Evolutionary conservation across 2,329 filamentous ascomycete species (phyloP).

Genomic region (Aspergillus sp.): DNA sequence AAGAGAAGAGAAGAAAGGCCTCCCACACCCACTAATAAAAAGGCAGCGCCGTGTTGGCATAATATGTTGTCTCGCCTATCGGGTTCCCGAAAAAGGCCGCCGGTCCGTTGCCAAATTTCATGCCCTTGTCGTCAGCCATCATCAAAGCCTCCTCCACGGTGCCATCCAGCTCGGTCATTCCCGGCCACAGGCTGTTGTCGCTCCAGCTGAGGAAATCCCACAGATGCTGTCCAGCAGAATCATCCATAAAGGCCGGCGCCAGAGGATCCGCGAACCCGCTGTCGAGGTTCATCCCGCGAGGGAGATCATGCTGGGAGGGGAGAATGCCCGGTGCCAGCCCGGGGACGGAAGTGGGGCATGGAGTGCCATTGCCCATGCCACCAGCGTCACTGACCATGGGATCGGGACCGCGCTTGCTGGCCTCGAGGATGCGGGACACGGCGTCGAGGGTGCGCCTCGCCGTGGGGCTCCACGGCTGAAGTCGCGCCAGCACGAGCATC

Average conservation of each 20-base stretch:
- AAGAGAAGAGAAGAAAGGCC: neutral
- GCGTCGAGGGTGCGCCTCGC: constrained; percentile 64
- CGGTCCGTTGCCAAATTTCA: constrained; percentile 21
- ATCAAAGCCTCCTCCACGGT: constrained; percentile 24
- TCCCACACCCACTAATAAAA: constrained; percentile 16
- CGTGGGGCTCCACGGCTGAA: constrained; percentile 65
- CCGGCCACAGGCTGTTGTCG: constrained; percentile 33
- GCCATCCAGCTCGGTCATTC: constrained; percentile 25
- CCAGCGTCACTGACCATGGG: constrained; percentile 12
- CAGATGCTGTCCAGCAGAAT: constrained; percentile 31
- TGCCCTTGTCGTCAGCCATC: constrained; percentile 25
- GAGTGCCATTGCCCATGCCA: constrained; percentile 9
- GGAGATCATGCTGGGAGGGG: constrained; percentile 16
- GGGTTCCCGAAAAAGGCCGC: constrained; percentile 21
- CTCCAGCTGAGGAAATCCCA: constrained; percentile 42
- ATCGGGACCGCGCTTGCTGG: constrained; percentile 37
- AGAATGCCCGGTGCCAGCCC: constrained; percentile 11
- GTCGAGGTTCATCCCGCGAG: constrained; percentile 20
- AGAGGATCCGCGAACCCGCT: constrained; percentile 25
- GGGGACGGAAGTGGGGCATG: constrained; percentile 12
- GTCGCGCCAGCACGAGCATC: constrained; percentile 42
- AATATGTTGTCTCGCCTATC: constrained; percentile 25
- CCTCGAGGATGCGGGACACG: constrained; percentile 63
- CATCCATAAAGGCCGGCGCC: constrained; percentile 25
- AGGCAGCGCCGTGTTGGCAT: constrained; percentile 23